Evolutionary conservation across 805 yeast species (phyloP).

Genomic region (Priceomyces castillae): DNA sequence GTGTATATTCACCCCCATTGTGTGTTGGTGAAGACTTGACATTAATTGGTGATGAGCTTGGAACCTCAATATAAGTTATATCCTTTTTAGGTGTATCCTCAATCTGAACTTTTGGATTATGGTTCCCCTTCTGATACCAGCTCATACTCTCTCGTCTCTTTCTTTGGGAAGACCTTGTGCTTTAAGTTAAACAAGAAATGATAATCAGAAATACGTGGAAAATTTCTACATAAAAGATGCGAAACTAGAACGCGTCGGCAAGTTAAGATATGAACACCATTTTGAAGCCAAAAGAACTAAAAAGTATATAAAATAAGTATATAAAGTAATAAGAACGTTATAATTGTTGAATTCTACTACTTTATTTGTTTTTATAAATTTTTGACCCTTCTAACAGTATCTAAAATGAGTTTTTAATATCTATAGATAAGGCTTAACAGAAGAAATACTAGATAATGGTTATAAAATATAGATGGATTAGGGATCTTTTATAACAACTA

Average conservation of each 20-base stretch:
- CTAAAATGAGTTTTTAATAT: too few relatives aligned
- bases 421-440: too few relatives aligned
- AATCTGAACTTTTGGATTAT: constrained; percentile 16
- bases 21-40: constrained; percentile 26
- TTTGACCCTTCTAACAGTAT: too few relatives aligned
- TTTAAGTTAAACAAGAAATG: neutral
- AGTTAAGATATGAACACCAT: too few relatives aligned
- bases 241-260: constrained; percentile 1
- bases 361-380: too few relatives aligned
- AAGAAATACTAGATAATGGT: neutral
- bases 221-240: neutral
- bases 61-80: constrained; percentile 34
- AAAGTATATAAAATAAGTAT: too few relatives aligned
- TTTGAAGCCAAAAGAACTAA: too few relatives aligned
- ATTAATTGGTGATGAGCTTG: constrained; percentile 38
- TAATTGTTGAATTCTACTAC: too few relatives aligned
- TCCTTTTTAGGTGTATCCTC: constrained; percentile 19
- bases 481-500: too few relatives aligned
- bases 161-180: neutral
- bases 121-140: constrained; percentile 20
- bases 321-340: too few relatives aligned
- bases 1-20: constrained; percentile 6
- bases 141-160: constrained; percentile 16
- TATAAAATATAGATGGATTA: neutral
- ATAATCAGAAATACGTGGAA: neutral